Base-by-base conservation (phyloP, 345 rosid species). In the Rubroshorea leprosula region DNA sequence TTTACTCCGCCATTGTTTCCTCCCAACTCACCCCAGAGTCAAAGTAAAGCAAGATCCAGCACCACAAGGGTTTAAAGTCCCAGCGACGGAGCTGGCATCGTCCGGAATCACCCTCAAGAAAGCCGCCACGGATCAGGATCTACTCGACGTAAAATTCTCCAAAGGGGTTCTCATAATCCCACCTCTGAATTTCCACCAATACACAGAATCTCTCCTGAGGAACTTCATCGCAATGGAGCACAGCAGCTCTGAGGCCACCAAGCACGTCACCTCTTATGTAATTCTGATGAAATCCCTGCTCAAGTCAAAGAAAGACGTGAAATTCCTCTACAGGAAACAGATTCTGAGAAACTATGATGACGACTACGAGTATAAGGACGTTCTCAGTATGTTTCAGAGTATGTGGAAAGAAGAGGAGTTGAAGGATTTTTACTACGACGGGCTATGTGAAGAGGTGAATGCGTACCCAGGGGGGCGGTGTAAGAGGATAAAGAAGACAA, bases 191-290 rank as follows among this genome's bases (percentile, higher is more conserved):
- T 61, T 84, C 35, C 69, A 58, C 14, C 67, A 31, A 20, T 60
- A 63, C 21, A 75, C 81, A 0, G 85, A 75, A 65, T 69, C 29
- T 17, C 85, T 84, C 22, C 49, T 79, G 23, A 66, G 78, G 69
- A 81, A 84, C 41, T 73, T 81, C 26, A 70, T 79, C 1, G 83
- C 76, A 0, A 61, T 71, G 0, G 90, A 84, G 65, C 75, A 58
- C 4, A 51, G 68, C 0, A 50, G 55, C 1, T 23, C 68, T n/a
- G 66, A 52, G 2, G 51, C 1, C 43, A 55, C 70, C 0, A 76
- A 58, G 8, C 72, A 73, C 27, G 63, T 84, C 9, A 67, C 81
- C 0, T 79, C 87, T 0, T 81, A 81, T 23, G 83, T 60, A 0
- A 1, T 67, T 23, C 58, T 84, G 57, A 68, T 84, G 64, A 67